A percentile compares a stretch with the other conserved stretches of the same genome.
These are phyloP conservation scores for Moniliophthora roreri DNA, from an alignment of 1,284 basidiomycete species.

Conservation along the genomic window DNA sequence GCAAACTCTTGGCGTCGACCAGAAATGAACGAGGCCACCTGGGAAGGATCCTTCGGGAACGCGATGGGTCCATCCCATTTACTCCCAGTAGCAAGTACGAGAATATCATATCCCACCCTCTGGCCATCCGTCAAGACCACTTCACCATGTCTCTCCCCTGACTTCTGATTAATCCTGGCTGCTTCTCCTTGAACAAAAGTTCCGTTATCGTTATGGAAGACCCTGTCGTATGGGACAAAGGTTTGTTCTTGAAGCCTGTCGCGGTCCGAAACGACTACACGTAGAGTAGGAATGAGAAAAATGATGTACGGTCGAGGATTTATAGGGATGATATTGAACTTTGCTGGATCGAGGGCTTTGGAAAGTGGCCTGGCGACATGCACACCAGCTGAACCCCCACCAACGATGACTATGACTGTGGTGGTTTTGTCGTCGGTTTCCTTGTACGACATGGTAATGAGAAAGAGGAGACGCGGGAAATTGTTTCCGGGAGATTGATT, in stretches of 20 bases:
- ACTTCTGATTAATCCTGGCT: slow-evolving; percentile 33
- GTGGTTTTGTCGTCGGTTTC: slow-evolving; percentile 7
- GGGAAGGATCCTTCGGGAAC: slow-evolving; percentile 41
- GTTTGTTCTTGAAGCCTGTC: slow-evolving; percentile 37
- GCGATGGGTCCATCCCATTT: slow-evolving; percentile 50
- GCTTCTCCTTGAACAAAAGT: slow-evolving; percentile 44
- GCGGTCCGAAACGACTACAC: slow-evolving; percentile 36
- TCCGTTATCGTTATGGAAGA: slow-evolving; percentile 47
- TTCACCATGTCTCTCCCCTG: slow-evolving; percentile 35
- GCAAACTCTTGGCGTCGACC: slow-evolving; percentile 46
- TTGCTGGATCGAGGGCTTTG: slow-evolving; percentile 33
- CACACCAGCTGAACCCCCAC: slow-evolving; percentile 38
- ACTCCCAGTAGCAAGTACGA: slow-evolving; percentile 40
- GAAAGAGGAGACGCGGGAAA: no score
- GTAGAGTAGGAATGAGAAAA: slow-evolving; percentile 35
- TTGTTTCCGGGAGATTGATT: no score
- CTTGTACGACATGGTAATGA: no score
- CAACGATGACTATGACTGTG: slow-evolving; percentile 43
- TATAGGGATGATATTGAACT: slow-evolving; percentile 40
- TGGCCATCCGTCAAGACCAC: slow-evolving; percentile 50
- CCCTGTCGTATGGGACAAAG: slow-evolving; percentile 43
- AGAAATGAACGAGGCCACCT: slow-evolving; percentile 37
- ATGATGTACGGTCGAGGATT: slow-evolving; percentile 36
- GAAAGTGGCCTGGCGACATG: slow-evolving; percentile 33
- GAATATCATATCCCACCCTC: slow-evolving; percentile 46